Base-by-base conservation (phyloP, 202 grass and related monocot genomes). In the Dendrocalamus latiflorus region DNA sequence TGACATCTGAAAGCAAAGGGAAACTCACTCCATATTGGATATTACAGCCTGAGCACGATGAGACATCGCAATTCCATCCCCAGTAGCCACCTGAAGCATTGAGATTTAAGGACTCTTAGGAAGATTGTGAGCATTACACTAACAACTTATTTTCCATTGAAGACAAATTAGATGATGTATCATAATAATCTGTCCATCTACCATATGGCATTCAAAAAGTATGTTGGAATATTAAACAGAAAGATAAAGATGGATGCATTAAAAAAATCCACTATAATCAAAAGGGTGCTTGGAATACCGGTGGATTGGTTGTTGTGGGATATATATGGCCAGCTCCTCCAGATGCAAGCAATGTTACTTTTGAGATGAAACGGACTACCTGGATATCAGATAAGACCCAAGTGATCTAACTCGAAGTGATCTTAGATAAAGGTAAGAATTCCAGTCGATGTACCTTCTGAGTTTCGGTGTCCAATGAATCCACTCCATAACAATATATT, bases 1-100 rank as follows among this genome's bases (percentile, higher is more conserved):
- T 67, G 8, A 55, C n/a, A n/a, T n/a, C n/a, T n/a, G n/a, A n/a
- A 18, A 49, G 12, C 13, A 82, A 48, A 85, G 20, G 77, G 51
- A 94, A 69, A 97, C 95, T 94, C 77, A 98, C 95, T 98, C 95
- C 95, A 98, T 98, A 79, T 98, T 98, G 54, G 95, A 98, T 68
- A 98, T 94, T 67, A 98, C 95, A 88, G 92, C 92, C 57, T 93
- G 92, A 67, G 95, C 95, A 55, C 95, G 92, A 75, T 93, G 95
- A 38, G 83, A 88, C 93, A 98, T 98, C 68, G 95, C 95, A 42
- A 98, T 92, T 82, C 95, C 95, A 90, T 98, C 92, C 87, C 92
- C 95, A 59, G 95, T 95, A 75, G 95, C 92, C 71, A 98, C 95
- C 95, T 95, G 80, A 38, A 86, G 76, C 55, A 84, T 66, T 18